Evolutionary conservation across 257 asterid genomes (phyloP).

Genomic region (Nicotiana sylvestris): DNA sequence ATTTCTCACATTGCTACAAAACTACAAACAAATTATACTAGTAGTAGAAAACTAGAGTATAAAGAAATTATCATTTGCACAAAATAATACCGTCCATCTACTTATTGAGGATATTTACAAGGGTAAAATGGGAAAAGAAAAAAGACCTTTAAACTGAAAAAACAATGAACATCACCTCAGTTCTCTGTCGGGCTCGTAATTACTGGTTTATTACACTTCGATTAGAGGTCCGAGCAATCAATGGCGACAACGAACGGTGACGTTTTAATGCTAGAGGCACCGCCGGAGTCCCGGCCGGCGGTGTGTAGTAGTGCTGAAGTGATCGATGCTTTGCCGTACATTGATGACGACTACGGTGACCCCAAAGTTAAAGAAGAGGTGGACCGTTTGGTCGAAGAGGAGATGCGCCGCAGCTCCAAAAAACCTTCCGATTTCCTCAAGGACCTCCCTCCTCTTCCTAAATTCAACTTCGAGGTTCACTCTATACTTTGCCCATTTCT

Average conservation of each 20-base stretch:
- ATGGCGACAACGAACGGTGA: constrained; percentile 39
- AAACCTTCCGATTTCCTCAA: constrained; percentile 94
- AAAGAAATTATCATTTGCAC: too few relatives aligned
- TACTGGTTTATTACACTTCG: not conserved
- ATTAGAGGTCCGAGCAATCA: constrained; percentile 16
- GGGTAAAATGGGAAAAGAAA: not conserved
- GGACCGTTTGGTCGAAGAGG: constrained; percentile 86
- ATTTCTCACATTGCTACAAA: too few relatives aligned
- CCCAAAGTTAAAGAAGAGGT: constrained; percentile 75
- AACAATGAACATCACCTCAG: not conserved
- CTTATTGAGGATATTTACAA: not conserved
- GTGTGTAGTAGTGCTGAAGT: constrained; percentile 41
- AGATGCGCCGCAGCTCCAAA: constrained; percentile 84
- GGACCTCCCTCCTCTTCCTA: constrained; percentile 78
- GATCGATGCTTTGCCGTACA: constrained; percentile 93
- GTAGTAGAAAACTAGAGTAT: too few relatives aligned
- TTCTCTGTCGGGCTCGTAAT: too few relatives aligned
- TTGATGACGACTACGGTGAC: constrained; percentile 88
- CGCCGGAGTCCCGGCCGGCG: constrained; percentile 47
- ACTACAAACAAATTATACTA: too few relatives aligned
- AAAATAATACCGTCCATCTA: too few relatives aligned
- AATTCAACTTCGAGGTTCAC: constrained; percentile 54
- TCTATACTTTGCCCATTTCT: not conserved
- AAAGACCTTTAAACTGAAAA: not conserved
- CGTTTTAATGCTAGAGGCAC: constrained; percentile 86